Evolutionary conservation across 176 grass and related monocot species (phyloP).

Genomic region (Poa pratensis): DNA sequence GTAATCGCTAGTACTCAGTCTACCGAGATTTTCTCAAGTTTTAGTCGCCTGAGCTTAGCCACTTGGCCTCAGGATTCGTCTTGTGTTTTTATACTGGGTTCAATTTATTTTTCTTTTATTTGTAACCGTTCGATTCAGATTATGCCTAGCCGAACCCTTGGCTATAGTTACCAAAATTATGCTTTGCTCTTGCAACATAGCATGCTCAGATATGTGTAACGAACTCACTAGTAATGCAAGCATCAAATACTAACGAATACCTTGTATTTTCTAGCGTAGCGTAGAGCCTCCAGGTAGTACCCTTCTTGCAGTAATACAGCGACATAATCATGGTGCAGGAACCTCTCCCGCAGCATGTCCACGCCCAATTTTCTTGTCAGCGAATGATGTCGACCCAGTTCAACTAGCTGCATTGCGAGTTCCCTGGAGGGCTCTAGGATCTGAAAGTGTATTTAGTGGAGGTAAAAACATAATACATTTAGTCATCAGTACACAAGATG

Average conservation of each 20-base stretch:
- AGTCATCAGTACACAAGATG: constrained; percentile 1
- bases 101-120: neutral
- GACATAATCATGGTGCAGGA: constrained; percentile 87
- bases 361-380: constrained; percentile 71
- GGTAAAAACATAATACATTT: neutral
- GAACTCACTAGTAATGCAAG: neutral
- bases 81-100: neutral
- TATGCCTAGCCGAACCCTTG: neutral
- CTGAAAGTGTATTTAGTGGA: constrained; percentile 41
- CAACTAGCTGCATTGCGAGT: constrained; percentile 86
- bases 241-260: constrained; percentile 40
- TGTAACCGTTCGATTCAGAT: neutral
- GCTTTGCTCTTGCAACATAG: neutral
- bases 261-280: constrained; percentile 90
- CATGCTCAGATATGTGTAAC: neutral
- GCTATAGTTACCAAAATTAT: neutral
- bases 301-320: constrained; percentile 73
- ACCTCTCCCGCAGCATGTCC: constrained; percentile 84
- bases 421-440: constrained; percentile 94
- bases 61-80: neutral
- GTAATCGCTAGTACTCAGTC: neutral
- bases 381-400: constrained; percentile 59
- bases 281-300: constrained; percentile 83
- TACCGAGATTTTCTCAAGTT: neutral
- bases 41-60: neutral